Evolutionary conservation across 2,329 filamentous ascomycete species (phyloP), one percentile per base, ranked within the genome.

Genomic region (Beauveria rudraprayagi): DNA sequence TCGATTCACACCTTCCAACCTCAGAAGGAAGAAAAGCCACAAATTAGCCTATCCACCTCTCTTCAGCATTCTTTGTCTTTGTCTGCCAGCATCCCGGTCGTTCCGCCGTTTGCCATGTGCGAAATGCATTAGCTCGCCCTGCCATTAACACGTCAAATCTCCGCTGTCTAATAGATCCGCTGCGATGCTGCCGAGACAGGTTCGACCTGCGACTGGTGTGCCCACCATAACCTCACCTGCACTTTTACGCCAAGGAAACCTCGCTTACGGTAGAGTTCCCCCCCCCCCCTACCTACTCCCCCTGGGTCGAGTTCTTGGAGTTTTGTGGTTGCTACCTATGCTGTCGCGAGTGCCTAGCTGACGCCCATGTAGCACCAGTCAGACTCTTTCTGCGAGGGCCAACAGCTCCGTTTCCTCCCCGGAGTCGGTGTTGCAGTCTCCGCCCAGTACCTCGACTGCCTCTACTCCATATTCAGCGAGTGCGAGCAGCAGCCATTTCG

Each of bases 191-290:
- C 71, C 17, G 62, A 71, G 10, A 75, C 76, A 3, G 63, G 61
- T 41, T 40, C 50, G 4, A 70, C 73, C 54, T 81, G 79, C 68
- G 77, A 81, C 66, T 81, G 78, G 78, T 81, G 79, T 65, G 72
- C 70, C 55, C 77, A 80, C 66, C 79, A 80, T 64, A 69, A 73
- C 59, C 70, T 78, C 22, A 66, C 72, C 19, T 82, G 80, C 67
- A 80, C 77, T 8, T 81, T 80, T 65, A 72, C 56, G 55, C 62
- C 54, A 62, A 61, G 63, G 61, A 62, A 60, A 34, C 58, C 51
- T 60, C 55, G 65, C 61, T 9, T 30, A 14, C 58, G 58, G 58
- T 60, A 47, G 14, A 43, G 2, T 2, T 5, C 19, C 28, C 24
- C 26, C 19, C 28, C 24, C 26, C 17, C 30, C 7, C 4, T 22